phyloP scores from a whole-genome alignment of 1,139 yeast genomes.

The Debaryomyces subglobosus region DNA sequence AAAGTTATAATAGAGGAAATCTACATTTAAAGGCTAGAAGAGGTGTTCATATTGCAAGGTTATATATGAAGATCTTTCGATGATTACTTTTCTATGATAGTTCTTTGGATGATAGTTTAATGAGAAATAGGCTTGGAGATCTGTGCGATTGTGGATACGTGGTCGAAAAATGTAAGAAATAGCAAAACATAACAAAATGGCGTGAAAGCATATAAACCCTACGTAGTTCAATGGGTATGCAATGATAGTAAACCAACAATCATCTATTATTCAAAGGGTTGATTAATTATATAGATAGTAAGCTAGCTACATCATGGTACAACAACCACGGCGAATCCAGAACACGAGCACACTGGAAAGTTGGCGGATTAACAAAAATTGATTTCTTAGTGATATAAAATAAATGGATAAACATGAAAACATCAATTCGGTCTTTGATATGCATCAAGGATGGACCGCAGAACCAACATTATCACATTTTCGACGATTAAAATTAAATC shows the following conservation, averaged over 20 bases:
- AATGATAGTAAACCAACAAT: conserved; percentile 3
- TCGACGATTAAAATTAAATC: background rate
- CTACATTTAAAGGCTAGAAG: background rate
- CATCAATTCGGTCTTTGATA: background rate
- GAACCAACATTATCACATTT: conserved; percentile 1
- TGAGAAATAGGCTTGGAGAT: background rate
- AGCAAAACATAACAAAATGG: background rate
- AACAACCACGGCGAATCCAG: background rate
- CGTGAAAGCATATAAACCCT: background rate
- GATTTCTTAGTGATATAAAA: conserved; percentile 8
- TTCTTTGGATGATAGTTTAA: background rate
- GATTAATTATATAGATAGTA: conserved; percentile 8
- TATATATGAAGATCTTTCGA: background rate
- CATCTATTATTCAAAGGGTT: conserved; percentile 9
- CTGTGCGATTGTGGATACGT: conserved; percentile 5
- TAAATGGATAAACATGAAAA: conserved; percentile 6
- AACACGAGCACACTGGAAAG: background rate
- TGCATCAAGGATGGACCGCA: background rate
- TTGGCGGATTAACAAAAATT: conserved; percentile 6
- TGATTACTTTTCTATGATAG: too few relatives aligned
- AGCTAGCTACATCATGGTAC: conserved; percentile 7
- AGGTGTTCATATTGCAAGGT: background rate
- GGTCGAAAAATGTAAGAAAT: background rate
- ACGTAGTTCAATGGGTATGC: background rate
- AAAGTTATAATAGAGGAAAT: too few relatives aligned